Percentiles rank a stretch among this genome's conserved stretches.
phyloP scores from a whole-genome alignment of 345 rosid genomes.

The Populus nigra region DNA sequence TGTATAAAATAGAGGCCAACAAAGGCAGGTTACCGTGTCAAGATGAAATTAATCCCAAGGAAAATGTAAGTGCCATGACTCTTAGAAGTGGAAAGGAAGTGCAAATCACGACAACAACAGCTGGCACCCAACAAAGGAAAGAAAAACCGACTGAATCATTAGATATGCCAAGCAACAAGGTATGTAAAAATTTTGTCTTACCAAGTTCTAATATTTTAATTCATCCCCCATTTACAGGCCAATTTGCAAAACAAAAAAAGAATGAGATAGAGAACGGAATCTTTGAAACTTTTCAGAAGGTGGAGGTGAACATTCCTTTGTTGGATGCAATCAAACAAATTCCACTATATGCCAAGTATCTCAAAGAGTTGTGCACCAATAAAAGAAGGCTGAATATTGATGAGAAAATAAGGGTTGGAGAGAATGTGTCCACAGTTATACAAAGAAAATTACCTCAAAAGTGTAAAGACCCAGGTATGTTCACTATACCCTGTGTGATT shows the following conservation, averaged over 20 bases:
- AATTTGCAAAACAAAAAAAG: background rate
- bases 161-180: too few relatives aligned
- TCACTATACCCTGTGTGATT: background rate
- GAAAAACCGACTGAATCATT: too few relatives aligned
- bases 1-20: too few relatives aligned
- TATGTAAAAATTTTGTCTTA: background rate
- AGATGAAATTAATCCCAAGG: too few relatives aligned
- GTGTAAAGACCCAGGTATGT: background rate
- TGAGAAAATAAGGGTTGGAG: background rate
- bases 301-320: background rate
- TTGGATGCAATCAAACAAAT: background rate
- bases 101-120: too few relatives aligned
- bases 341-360: background rate
- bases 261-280: background rate
- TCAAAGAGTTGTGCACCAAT: background rate
- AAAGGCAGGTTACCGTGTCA: too few relatives aligned
- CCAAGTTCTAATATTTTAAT: background rate
- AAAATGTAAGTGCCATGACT: too few relatives aligned
- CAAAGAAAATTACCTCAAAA: background rate
- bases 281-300: background rate
- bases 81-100: too few relatives aligned
- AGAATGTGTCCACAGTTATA: background rate
- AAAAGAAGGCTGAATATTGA: background rate
- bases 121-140: too few relatives aligned
- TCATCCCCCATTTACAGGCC: background rate